Base-by-base conservation (phyloP, 176 grass and related monocot species). In the Musa beccarii region DNA sequence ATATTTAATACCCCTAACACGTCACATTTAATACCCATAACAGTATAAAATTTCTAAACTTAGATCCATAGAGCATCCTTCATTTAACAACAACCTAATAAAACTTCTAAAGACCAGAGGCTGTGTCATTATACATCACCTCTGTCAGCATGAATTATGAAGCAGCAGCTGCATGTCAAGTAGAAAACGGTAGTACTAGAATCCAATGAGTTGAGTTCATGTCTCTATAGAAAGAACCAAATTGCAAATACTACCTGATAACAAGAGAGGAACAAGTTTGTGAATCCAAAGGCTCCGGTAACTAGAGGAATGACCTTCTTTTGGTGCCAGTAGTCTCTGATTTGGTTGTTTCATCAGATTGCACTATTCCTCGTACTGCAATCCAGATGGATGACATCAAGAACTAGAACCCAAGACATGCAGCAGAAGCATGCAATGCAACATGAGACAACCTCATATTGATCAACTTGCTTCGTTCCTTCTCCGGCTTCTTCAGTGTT, bases 231-330 rank as follows among this genome's bases (percentile, higher is more conserved):
- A 17, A 15, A 61, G 57, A 14, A 61, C 8, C n/a, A 19, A 1
- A 8, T 68, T 16, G 1, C n/a, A 26, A 55, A 5, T 11, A 0
- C 10, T 76, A 92, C 86, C 90, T 92, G 90, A 54, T 92, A 92
- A 75, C 84, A 89, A 22, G 84, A 85, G 63, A 89, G 87, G 53
- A 92, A 87, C 2, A 87, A 92, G 55, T 88, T 94, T 19, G 86
- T 57, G 64, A 94, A 94, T 6, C 95, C 90, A 57, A 94, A 85
- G 43, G 83, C 90, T n/a, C 93, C 93, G 11, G 87, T 90, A 62
- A 90, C 85, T 69, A 90, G 88, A 10, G 90, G 87, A 74, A 87
- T 97, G 74, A 97, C 28, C 74, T 89, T 90, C 83, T 87, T 90
- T 56, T 90, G 93, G 80, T 54, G 90, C 81, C 21, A 99, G 84